A percentile compares a stretch with the other conserved stretches of the same genome.
Conservation (phyloP, 768 basidiomycete species). For the Naganishia randhawae region DNA sequence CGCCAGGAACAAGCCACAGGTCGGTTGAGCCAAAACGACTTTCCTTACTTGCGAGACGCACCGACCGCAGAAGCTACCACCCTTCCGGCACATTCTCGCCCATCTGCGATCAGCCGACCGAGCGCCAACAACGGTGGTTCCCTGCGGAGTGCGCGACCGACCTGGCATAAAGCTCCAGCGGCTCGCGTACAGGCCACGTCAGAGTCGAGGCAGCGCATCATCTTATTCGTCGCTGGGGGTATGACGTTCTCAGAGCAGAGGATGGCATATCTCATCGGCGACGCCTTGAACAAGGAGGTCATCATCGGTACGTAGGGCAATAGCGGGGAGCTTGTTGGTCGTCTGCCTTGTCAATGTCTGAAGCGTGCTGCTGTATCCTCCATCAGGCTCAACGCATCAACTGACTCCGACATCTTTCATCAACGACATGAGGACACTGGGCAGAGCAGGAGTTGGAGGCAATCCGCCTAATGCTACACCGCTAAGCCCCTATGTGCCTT, state of each 20-base stretch:
- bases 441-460: slow-evolving; percentile 76
- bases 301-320: slow-evolving; percentile 66
- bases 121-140: slow-evolving; percentile 57
- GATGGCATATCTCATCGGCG: slow-evolving; percentile 75
- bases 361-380: neutral
- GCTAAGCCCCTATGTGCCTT: slow-evolving; percentile 38
- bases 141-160: slow-evolving; percentile 80
- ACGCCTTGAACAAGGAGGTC: slow-evolving; percentile 74
- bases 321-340: neutral
- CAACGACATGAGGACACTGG: slow-evolving; percentile 80
- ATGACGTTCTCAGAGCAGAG: slow-evolving; percentile 95
- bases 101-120: slow-evolving; percentile 52
- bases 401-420: slow-evolving; percentile 77
- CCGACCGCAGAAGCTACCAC: slow-evolving; percentile 50
- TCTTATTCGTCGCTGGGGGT: slow-evolving; percentile 90
- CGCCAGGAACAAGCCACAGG: slow-evolving; percentile 73
- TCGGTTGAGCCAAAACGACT: slow-evolving; percentile 68
- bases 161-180: slow-evolving; percentile 73
- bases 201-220: slow-evolving; percentile 61
- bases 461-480: slow-evolving; percentile 49
- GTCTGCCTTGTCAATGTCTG: neutral
- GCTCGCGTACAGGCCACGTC: slow-evolving; percentile 54
- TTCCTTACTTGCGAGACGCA: slow-evolving; percentile 84
- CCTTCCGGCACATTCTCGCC: slow-evolving; percentile 22
- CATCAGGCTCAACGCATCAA: slow-evolving; percentile 80